A percentile compares a stretch with the other conserved stretches of the same genome.
Conservation (phyloP, 2,329 filamentous ascomycete species). For the Macroventuria anomochaeta region DNA sequence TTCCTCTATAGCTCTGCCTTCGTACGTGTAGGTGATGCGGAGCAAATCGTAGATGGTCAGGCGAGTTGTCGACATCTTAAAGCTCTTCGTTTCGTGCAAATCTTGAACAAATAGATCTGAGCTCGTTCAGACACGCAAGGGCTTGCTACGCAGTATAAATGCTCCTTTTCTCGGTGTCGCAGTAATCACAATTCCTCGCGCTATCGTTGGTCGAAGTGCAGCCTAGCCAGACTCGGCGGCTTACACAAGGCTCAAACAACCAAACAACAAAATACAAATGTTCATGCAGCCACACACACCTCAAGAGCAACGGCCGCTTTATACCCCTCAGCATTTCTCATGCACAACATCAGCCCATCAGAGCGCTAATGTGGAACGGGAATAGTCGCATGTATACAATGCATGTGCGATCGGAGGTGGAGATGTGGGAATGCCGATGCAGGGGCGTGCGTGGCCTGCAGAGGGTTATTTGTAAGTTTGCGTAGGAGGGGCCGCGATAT, state of each 20-base stretch:
- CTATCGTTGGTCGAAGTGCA: constrained; percentile 23
- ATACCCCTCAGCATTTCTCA: constrained; percentile 9
- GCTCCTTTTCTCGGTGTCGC: constrained; percentile 4
- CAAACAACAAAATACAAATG: background rate
- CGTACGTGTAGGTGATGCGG: constrained; percentile 45
- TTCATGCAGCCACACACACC: constrained; percentile 1
- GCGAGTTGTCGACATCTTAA: constrained; percentile 41
- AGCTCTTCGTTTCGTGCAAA: background rate
- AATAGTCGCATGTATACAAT: constrained; percentile 13
- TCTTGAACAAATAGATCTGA: background rate
- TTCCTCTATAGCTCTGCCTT: constrained; percentile 32
- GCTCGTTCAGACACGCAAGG: background rate
- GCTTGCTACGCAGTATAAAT: constrained; percentile 13
- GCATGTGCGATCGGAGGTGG: constrained; percentile 11
- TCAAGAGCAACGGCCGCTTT: constrained; percentile 2
- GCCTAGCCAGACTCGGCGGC: constrained; percentile 9
- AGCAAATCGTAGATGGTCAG: constrained; percentile 42
- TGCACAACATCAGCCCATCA: constrained; percentile 12
- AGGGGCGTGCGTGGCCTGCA: constrained; percentile 9
- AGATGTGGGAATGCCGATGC: constrained; percentile 14
- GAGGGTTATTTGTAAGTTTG: background rate
- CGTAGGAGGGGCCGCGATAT: constrained; percentile 10
- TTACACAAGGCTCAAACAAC: constrained; percentile 12
- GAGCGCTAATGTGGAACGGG: constrained; percentile 8
- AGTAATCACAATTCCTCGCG: constrained; percentile 29